Evolutionary conservation across 2,329 filamentous ascomycete species (phyloP).

Genomic region (Claviceps quebecensis): DNA sequence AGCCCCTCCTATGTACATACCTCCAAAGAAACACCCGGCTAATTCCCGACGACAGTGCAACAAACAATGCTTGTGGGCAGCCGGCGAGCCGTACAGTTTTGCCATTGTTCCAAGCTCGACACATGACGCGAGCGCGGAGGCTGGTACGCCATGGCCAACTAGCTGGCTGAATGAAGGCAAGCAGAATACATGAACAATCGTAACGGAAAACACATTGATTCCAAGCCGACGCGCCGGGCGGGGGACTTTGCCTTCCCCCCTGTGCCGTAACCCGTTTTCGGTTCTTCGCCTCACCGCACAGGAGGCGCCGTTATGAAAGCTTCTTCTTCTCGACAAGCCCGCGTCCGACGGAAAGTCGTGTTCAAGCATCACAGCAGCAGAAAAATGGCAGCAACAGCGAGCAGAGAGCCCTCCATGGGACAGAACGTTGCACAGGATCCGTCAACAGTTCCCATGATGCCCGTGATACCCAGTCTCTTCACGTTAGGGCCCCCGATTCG

Average conservation of each 20-base stretch:
- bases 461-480: constrained; percentile 40
- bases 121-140: constrained; percentile 1
- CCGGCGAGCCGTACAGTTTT: neutral
- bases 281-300: neutral
- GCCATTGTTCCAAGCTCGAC: constrained; percentile 2
- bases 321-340: constrained; percentile 2
- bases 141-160: neutral
- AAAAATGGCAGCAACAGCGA: constrained; percentile 5
- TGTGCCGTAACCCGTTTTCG: neutral
- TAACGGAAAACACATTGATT: constrained; percentile 1
- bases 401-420: neutral
- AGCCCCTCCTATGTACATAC: neutral
- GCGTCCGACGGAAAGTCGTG: constrained; percentile 4
- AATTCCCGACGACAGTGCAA: constrained; percentile 9
- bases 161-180: neutral
- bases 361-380: constrained; percentile 4
- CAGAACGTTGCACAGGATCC: constrained; percentile 8
- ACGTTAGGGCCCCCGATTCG: constrained; percentile 44
- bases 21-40: constrained; percentile 9
- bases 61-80: constrained; percentile 3
- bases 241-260: neutral
- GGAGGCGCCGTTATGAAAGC: constrained; percentile 5
- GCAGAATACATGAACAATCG: neutral
- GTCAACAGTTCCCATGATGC: constrained; percentile 20
- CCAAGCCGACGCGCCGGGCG: neutral